phyloP scores from a whole-genome alignment of 805 yeast species.

The Barnettozyma wickerhamii region DNA sequence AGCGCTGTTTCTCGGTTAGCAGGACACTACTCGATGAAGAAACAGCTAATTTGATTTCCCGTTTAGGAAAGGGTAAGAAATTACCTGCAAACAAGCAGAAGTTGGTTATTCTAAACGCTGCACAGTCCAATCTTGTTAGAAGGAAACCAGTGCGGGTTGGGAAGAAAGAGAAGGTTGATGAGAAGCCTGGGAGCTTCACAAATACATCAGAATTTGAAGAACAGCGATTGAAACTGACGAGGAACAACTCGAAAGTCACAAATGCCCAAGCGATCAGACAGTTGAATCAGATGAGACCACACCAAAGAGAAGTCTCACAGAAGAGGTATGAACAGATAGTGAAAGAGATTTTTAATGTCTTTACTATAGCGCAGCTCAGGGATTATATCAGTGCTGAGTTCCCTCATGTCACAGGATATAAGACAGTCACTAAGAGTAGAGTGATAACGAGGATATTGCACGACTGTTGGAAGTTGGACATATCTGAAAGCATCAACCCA shows the following conservation, averaged over 20 bases:
- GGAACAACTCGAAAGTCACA: conserved; percentile 6
- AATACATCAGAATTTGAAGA: conserved; percentile 5
- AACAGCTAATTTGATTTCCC: background rate
- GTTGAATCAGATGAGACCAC: conserved; percentile 16
- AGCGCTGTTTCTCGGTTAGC: conserved; percentile 1
- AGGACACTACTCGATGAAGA: conserved; percentile 1
- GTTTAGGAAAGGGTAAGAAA: conserved; percentile 23
- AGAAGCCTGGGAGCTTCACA: background rate
- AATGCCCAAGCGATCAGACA: conserved; percentile 8
- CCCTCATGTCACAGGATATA: conserved; percentile 6
- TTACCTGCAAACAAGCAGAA: conserved; percentile 20
- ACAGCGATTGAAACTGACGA: conserved; percentile 5
- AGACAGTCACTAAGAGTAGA: conserved; percentile 5
- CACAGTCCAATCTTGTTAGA: conserved; percentile 16
- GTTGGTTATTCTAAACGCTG: conserved; percentile 21
- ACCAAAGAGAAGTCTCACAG: conserved; percentile 12
- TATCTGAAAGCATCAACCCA: conserved; percentile 13
- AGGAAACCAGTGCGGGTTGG: conserved; percentile 2
- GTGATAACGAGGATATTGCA: conserved; percentile 9
- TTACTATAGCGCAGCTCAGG: conserved; percentile 16
- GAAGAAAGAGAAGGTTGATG: background rate
- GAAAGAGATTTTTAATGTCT: conserved; percentile 11
- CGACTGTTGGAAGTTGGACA: conserved; percentile 16
- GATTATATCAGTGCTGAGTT: conserved; percentile 8
- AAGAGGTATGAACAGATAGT: conserved; percentile 17